A percentile compares a stretch with the other conserved stretches of the same genome.
Conservation (phyloP, 116 monocot genomes). For the Posidonia oceanica region DNA sequence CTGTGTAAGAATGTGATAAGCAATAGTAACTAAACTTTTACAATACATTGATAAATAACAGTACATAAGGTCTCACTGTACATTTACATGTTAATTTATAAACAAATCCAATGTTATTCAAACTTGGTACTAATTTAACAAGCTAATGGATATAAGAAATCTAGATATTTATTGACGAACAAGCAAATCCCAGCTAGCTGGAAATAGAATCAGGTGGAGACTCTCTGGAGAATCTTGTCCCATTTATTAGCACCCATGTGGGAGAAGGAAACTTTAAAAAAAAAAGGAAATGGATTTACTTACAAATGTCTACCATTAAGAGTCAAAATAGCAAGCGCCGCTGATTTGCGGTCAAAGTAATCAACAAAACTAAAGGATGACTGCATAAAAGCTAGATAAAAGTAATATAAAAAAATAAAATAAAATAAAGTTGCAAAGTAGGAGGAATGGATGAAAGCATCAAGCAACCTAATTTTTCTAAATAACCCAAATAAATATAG, state of each 20-base stretch:
- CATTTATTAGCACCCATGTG: background rate
- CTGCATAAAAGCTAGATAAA: constrained; percentile 25
- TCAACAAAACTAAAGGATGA: constrained; percentile 93
- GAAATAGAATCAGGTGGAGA: background rate
- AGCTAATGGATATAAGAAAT: no score
- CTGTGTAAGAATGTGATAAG: no score
- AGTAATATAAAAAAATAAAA: background rate
- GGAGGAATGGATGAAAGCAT: no score
- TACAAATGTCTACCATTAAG: constrained; percentile 88
- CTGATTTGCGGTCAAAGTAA: constrained; percentile 76
- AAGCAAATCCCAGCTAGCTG: background rate
- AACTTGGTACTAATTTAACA: no score
- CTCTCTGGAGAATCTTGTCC: background rate
- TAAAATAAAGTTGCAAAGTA: background rate
- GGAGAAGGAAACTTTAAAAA: constrained; percentile 1
- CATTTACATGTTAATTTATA: no score
- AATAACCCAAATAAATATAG: background rate
- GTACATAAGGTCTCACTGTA: no score
- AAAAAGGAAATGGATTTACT: constrained; percentile 16
- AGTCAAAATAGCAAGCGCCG: constrained; percentile 66
- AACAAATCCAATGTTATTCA: no score
- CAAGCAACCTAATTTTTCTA: background rate
- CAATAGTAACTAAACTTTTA: no score
- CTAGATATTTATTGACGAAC: background rate
- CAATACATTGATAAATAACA: no score